phyloP scores from a whole-genome alignment of 768 basidiomycete species.

The Pisolithus tinctorius region DNA sequence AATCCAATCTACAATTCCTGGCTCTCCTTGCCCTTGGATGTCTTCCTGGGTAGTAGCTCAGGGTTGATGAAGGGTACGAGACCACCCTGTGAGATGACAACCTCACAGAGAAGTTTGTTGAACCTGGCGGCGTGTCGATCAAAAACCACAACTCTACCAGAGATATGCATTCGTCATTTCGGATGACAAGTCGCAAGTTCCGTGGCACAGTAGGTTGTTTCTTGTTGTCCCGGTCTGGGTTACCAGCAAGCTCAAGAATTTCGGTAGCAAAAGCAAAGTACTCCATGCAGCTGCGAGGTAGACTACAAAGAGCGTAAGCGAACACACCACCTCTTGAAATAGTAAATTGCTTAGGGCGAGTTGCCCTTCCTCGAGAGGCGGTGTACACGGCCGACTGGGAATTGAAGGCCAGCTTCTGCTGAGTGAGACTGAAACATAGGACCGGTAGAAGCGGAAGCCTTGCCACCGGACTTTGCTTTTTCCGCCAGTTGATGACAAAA shows the following conservation, averaged over 20 bases:
- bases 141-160: neutral
- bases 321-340: neutral
- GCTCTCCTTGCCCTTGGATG: slow-evolving; percentile 43
- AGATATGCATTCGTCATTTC: slow-evolving; percentile 43
- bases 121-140: slow-evolving; percentile 17
- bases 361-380: slow-evolving; percentile 53
- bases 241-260: slow-evolving; percentile 59
- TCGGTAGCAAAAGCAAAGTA: slow-evolving; percentile 47
- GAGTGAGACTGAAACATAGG: slow-evolving; percentile 33
- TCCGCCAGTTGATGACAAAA: slow-evolving; percentile 8
- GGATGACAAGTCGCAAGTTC: slow-evolving; percentile 59
- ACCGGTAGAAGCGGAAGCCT: slow-evolving; percentile 33
- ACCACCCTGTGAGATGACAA: slow-evolving; percentile 61
- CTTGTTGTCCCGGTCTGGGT: slow-evolving; percentile 49
- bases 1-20: slow-evolving; percentile 34
- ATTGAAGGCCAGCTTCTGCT: slow-evolving; percentile 36
- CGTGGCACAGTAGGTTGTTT: slow-evolving; percentile 62
- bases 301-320: slow-evolving; percentile 24
- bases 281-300: slow-evolving; percentile 57
- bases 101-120: slow-evolving; percentile 36
- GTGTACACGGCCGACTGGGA: slow-evolving; percentile 58
- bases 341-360: slow-evolving; percentile 31
- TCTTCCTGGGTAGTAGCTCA: slow-evolving; percentile 47
- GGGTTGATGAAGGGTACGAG: slow-evolving; percentile 47
- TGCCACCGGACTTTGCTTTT: slow-evolving; percentile 67